These are phyloP conservation scores for Schizophyllum commune DNA, from an alignment of 1,284 basidiomycete genomes.

Conservation along the genomic window DNA sequence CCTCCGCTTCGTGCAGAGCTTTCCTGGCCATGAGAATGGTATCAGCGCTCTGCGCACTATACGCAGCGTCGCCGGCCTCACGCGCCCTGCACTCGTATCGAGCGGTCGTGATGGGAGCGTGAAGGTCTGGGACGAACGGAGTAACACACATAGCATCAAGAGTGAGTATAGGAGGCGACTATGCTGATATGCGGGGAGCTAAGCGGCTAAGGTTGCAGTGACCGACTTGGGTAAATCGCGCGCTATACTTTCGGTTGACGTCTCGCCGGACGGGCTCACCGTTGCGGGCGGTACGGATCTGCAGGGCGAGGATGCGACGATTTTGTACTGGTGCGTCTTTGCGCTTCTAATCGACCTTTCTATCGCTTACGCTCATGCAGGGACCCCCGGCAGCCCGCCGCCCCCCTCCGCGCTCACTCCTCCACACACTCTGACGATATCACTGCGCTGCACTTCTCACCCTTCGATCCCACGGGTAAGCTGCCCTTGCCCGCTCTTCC, in stretches of 20 bases:
- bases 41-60: slow-evolving; percentile 44
- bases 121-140: slow-evolving; percentile 64
- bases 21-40: slow-evolving; percentile 46
- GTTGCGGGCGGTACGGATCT: slow-evolving; percentile 68
- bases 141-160: slow-evolving; percentile 42
- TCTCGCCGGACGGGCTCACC: slow-evolving; percentile 54
- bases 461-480: slow-evolving; percentile 13
- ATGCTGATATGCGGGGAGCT: slow-evolving; percentile 22
- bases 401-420: slow-evolving; percentile 30
- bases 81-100: slow-evolving; percentile 38
- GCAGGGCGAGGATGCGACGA: slow-evolving; percentile 59
- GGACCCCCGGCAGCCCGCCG: slow-evolving; percentile 39
- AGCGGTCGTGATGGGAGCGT: slow-evolving; percentile 60
- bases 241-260: slow-evolving; percentile 58
- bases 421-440: slow-evolving; percentile 77
- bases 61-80: slow-evolving; percentile 18
- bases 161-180: slow-evolving; percentile 42
- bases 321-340: slow-evolving; percentile 58
- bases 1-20: slow-evolving; percentile 35
- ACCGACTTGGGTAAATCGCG: slow-evolving; percentile 35
- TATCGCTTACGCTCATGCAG: slow-evolving; percentile 25
- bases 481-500: too few relatives aligned
- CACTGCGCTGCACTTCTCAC: slow-evolving; percentile 54
- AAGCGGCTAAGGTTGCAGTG: slow-evolving; percentile 44
- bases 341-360: not conserved